A percentile compares a stretch with the other conserved stretches of the same genome.
Conservation (phyloP, 352 stramenopile genomes). For the Phytophthora lateralis region DNA sequence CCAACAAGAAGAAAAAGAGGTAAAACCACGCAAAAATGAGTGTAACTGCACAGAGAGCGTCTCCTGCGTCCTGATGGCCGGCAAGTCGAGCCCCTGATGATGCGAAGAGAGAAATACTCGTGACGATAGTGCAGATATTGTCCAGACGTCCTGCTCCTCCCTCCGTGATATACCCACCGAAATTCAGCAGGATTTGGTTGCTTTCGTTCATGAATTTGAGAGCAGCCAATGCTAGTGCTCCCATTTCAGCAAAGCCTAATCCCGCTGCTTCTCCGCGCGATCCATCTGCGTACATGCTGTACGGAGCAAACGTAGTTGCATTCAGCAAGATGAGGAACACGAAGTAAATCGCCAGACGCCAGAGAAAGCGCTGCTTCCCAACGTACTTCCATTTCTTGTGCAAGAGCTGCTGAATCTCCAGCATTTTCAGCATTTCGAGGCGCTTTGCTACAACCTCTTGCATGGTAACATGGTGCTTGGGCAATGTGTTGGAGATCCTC, state of each 20-base stretch:
- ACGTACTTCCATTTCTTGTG: constrained; percentile 76
- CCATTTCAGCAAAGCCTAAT: constrained; percentile 40
- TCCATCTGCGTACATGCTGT: constrained; percentile 37
- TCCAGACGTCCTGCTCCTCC: constrained; percentile 51
- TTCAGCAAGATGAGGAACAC: constrained; percentile 55
- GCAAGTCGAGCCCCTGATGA: constrained; percentile 32
- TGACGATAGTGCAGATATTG: constrained; percentile 58
- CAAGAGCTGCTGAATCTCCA: constrained; percentile 56
- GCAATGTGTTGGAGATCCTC: constrained; percentile 47
- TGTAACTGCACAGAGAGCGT: constrained; percentile 47
- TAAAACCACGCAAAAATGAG: constrained; percentile 70
- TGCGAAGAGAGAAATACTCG: constrained; percentile 42
- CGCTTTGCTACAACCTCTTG: constrained; percentile 42
- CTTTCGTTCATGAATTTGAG: constrained; percentile 62
- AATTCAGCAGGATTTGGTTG: constrained; percentile 55
- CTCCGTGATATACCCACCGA: constrained; percentile 47
- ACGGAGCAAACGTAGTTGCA: constrained; percentile 48
- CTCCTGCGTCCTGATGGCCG: constrained; percentile 35
- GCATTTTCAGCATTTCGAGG: constrained; percentile 60
- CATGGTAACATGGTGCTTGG: constrained; percentile 20
- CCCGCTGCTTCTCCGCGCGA: constrained; percentile 18
- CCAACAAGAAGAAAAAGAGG: constrained; percentile 70
- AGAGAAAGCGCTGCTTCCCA: constrained; percentile 50
- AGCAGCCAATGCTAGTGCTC: constrained; percentile 32
- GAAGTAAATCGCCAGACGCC: constrained; percentile 39